Evolutionary conservation across 1,139 yeast species (phyloP), one percentile per base, ranked within the genome.

Genomic region (Suhomyces maxii): DNA sequence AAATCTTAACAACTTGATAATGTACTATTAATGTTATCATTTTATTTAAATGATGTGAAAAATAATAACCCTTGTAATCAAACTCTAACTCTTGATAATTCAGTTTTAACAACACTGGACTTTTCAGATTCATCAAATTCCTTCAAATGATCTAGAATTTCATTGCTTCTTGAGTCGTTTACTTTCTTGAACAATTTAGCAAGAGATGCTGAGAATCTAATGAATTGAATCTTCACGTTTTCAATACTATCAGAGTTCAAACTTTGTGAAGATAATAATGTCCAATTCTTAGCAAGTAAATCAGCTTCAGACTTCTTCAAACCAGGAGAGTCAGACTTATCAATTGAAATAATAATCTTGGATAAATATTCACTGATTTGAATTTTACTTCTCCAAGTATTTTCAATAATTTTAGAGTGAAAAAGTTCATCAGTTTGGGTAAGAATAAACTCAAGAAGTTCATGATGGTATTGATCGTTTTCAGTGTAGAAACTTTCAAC

Each of bases 331-430:
- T 33, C 37, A 12, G 28, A 32, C 8, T 18, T 8, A 6, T 11
- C 14, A 6, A 37, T 10, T 26, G 12, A 5, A 9, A n/a, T 13
- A 6, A 52, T 25, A 32, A 54, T 26, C 33, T 48, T 46, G 30
- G 41, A 42, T 26, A 69, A 54, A 10, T 56, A 46, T 54, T 83
- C 86, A 53, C 66, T 71, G 8, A 68, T 60, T 6, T 71, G 68
- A 6, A 77, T 50, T 53, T 80, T 80, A 0, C 84, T 74, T 56
- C 86, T 73, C 89, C 89, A 84, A 0, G 88, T 79, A 43, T 69
- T 69, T 7, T 70, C 69, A 43, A 80, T 67, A 13, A 58, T 57
- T 2, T 57, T 54, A 6, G 70, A 65, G 14, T 59, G 51, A 49
- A 77, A 64, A 34, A 62, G 39, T 34, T 58, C 40, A n/a, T 38